phyloP scores from a whole-genome alignment of 2,329 filamentous ascomycete genomes.

The Fusarium papillatum region DNA sequence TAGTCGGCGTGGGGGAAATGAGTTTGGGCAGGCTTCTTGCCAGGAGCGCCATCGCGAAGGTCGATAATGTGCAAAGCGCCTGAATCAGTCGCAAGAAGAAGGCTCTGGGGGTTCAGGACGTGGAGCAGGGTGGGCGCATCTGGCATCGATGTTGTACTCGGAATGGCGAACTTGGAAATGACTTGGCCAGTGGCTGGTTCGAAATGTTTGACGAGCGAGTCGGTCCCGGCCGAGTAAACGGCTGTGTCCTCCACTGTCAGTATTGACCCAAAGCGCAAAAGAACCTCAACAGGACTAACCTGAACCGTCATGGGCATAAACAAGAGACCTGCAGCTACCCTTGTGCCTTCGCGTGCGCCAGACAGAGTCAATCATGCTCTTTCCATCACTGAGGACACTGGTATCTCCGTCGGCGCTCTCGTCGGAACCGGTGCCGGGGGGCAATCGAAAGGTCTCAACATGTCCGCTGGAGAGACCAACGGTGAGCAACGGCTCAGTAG shows the following conservation, averaged over 20 bases:
- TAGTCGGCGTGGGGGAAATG: constrained; percentile 94
- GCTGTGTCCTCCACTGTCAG: constrained; percentile 43
- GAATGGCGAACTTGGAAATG: constrained; percentile 85
- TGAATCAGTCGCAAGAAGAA: constrained; percentile 92
- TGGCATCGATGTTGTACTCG: constrained; percentile 64
- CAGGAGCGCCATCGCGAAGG: constrained; percentile 73
- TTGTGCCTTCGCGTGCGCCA: constrained; percentile 95
- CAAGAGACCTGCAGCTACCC: constrained; percentile 88
- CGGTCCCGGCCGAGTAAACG: constrained; percentile 75
- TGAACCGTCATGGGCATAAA: constrained; percentile 83
- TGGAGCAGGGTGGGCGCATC: constrained; percentile 88
- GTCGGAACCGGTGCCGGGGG: constrained; percentile 63
- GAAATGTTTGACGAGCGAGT: constrained; percentile 70
- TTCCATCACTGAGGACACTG: constrained; percentile 71
- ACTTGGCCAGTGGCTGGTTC: constrained; percentile 75
- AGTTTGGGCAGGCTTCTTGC: constrained; percentile 79
- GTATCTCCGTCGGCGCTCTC: constrained; percentile 64
- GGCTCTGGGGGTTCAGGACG: constrained; percentile 86
- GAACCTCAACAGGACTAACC: constrained; percentile 55
- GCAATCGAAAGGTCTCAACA: constrained; percentile 86
- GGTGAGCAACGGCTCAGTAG: constrained; percentile 84
- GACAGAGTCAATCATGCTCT: constrained; percentile 81
- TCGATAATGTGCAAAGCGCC: constrained; percentile 92
- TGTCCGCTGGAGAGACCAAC: constrained; percentile 89
- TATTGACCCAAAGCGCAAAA: background rate